Base-by-base conservation (phyloP, 495 filamentous ascomycete genomes). In the Penicillium salamii region DNA sequence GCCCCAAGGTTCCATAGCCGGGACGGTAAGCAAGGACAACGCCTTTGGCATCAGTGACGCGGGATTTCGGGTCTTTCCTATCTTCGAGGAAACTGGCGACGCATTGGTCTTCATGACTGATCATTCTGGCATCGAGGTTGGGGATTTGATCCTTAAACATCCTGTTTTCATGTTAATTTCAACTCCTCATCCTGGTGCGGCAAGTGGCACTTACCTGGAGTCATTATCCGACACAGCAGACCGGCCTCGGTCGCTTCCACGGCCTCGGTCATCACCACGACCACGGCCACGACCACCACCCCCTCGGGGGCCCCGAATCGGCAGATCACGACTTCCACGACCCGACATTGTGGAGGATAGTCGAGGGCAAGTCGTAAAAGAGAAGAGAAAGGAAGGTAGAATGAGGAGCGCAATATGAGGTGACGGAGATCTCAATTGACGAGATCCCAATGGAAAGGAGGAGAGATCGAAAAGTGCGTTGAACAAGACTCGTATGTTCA, bases 1-100 rank as follows among this genome's bases (percentile, higher is more conserved):
- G 37, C 12, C 78, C 78, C 18, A 49, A n/a, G 1, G 56, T 71
- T 5, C 72, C 78, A 57, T 74, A 81, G 1, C 61, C 68, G 8
- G 70, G 72, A 3, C 76, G 69, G 0, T 54, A 55, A 14, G 70
- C 69, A 15, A 71, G 26, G 24, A 33, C 1, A 1, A n/a, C 6
- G 7, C 13, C 13, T 0, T 19, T 14, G 2, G 17, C 5, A 5
- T 32, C 11, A 29, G 1, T n/a, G n/a, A n/a, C n/a, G n/a, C n/a
- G n/a, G n/a, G n/a, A n/a, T n/a, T n/a, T n/a, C n/a, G n/a, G n/a
- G n/a, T n/a, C 23, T 26, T 26, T 3, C 8, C 8, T 26, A 3
- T 21, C 23, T 43, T 45, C 23, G 35, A 13, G n/a, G 46, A 34
- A 26, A 1, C 34, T 11, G 3, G 28, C 15, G 8, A 50, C 15